These are phyloP conservation scores for Taxawa tesnikishii DNA, from an alignment of 2,329 filamentous ascomycete species.

Conservation along the genomic window DNA sequence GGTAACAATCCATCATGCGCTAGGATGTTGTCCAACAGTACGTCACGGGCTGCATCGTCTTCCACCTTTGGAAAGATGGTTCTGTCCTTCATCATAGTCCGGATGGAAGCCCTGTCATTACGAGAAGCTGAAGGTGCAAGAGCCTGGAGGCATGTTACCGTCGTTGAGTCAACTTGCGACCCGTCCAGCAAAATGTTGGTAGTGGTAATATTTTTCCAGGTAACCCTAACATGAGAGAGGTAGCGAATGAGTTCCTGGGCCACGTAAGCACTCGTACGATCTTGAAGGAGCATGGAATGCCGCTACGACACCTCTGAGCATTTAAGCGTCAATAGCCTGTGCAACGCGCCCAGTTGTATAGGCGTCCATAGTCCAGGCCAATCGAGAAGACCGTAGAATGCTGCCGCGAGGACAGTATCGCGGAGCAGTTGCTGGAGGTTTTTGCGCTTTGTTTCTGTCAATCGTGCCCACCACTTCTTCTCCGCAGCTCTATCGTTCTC, in stretches of 20 bases:
- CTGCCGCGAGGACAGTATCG: constrained; percentile 3
- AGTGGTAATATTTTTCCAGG: constrained; percentile 6
- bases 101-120: constrained; percentile 2
- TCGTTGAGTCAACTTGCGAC: constrained; percentile 4
- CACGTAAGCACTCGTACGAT: too few relatives aligned
- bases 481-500: constrained; percentile 3
- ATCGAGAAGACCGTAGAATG: constrained; percentile 9
- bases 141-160: constrained; percentile 5
- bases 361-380: constrained; percentile 11
- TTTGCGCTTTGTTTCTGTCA: constrained; percentile 10
- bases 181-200: too few relatives aligned
- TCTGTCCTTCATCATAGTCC: background rate
- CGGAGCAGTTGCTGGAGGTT: constrained; percentile 11
- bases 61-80: constrained; percentile 3
- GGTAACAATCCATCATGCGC: constrained; percentile 8
- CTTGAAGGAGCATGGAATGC: too few relatives aligned
- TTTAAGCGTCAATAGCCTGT: constrained; percentile 11
- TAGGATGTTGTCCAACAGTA: constrained; percentile 3
- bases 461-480: constrained; percentile 11
- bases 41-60: background rate
- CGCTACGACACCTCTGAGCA: constrained; percentile 12
- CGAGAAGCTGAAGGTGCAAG: constrained; percentile 4
- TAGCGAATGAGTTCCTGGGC: constrained; percentile 7
- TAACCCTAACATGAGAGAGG: constrained; percentile 3
- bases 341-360: constrained; percentile 10